Base-by-base conservation (phyloP, 257 asterid genomes). In the Anisodus acutangulus region DNA sequence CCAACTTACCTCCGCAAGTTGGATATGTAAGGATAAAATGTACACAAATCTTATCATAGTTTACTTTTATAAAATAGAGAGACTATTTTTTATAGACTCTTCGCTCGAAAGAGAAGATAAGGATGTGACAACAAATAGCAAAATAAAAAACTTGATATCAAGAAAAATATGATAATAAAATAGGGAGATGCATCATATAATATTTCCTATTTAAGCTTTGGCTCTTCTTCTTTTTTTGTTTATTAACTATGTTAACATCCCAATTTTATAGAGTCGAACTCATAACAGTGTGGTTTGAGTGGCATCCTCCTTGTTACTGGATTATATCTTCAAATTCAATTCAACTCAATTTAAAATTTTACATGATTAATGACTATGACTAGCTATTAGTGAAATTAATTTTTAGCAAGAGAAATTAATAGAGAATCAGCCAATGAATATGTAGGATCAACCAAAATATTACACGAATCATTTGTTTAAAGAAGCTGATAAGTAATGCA, bases 121-220 rank as follows among this genome's bases (percentile, higher is more conserved):
- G 35, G 1, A 31, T 31, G 2, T 31, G 35, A 1, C 35, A 31
- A 31, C 35, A 31, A 31, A 31, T 31, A 31, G 35, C 35, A 31
- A 31, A 31, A 31, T 31, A 31, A 31, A 31, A 31, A 31, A 31
- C 35, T 31, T 31, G 35, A 31, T 31, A 31, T 31, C 26, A 31
- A 31, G 1, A 31, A 31, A 31, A 31, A 31, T 31, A 31, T 31
- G 35, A 1, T 1, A 31, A 31, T 31, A 31, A 31, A 31, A 31
- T 31, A 31, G 35, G 35, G 35, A 31, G 35, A 31, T 31, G 35
- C 35, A 31, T 31, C 35, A 31, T 31, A 31, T 31, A 31, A 74
- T 74, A 74, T 72, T 72, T 72, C 39, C 11, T 19, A 19, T 45
- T n/a, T 72, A 72, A 47, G 59, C 41, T 72, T 45, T 45, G 80